Evolutionary conservation across 1,284 basidiomycete species (phyloP).

Genomic region (Calocybe gambosa): DNA sequence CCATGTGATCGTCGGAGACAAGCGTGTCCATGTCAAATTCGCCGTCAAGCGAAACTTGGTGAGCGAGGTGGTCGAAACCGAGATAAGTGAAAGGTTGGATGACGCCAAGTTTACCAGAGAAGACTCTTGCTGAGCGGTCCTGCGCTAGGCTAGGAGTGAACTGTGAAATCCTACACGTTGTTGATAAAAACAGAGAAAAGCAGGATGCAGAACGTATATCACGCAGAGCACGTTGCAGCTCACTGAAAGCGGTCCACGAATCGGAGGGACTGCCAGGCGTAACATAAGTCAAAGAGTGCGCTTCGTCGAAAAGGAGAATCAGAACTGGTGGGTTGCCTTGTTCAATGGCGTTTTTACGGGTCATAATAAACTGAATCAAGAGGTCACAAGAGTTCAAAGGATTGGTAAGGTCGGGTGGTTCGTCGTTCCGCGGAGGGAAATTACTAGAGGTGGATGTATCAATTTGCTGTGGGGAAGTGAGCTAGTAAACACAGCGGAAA

Average conservation of each 20-base stretch:
- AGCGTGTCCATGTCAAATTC: neutral
- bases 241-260: neutral
- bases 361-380: too few species aligned
- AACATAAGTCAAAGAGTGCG: neutral
- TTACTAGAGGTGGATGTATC: too few species aligned
- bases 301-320: neutral
- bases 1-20: neutral
- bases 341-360: too few species aligned
- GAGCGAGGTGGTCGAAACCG: neutral
- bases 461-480: too few species aligned
- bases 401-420: too few species aligned
- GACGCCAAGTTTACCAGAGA: neutral
- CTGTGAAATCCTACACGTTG: neutral
- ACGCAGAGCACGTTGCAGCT: neutral
- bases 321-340: neutral
- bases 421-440: too few species aligned
- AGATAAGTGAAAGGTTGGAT: neutral
- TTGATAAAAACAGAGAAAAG: neutral
- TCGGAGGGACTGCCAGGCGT: too few species aligned
- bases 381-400: neutral
- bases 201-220: neutral
- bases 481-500: too few species aligned
- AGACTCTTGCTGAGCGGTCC: neutral
- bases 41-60: neutral
- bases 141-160: neutral